Evolutionary conservation across 129 eudicot genomes (phyloP).

Genomic region (Lonicera japonica): DNA sequence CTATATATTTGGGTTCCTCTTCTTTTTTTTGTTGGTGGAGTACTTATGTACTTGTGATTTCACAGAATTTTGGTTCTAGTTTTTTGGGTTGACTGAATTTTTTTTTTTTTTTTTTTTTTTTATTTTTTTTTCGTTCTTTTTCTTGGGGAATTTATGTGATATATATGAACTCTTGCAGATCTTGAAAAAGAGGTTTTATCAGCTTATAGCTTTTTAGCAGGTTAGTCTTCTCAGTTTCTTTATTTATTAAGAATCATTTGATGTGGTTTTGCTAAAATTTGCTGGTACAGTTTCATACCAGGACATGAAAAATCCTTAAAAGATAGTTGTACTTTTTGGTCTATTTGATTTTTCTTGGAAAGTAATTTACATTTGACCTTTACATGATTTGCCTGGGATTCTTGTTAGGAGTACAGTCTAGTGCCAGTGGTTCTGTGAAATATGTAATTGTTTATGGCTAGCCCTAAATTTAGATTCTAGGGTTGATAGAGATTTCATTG

Average conservation of each 20-base stretch:
- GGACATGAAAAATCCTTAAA: neutral
- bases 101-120: too few relatives aligned
- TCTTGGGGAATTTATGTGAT: slow-evolving; percentile 6
- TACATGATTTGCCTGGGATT: neutral
- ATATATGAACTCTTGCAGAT: slow-evolving; percentile 28
- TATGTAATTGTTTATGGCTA: neutral
- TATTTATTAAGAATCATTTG: neutral
- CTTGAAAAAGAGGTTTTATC: slow-evolving; percentile 27
- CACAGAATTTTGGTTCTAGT: too few relatives aligned
- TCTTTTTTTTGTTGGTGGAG: neutral
- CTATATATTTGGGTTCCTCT: neutral
- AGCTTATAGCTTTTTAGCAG: slow-evolving; percentile 23
- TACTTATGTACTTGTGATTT: too few relatives aligned
- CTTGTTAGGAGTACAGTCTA: neutral
- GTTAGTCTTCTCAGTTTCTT: slow-evolving; percentile 11
- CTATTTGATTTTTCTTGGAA: neutral
- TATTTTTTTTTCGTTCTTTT: neutral
- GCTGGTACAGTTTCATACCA: neutral
- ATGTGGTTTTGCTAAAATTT: neutral
- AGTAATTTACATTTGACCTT: neutral
- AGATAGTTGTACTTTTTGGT: neutral
- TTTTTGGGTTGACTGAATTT: too few relatives aligned
- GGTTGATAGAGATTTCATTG: too few relatives aligned
- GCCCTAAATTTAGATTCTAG: neutral
- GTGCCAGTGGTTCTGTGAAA: neutral